phyloP scores from a whole-genome alignment of 2,329 filamentous ascomycete genomes.

The Albophoma yamanashiensis region DNA sequence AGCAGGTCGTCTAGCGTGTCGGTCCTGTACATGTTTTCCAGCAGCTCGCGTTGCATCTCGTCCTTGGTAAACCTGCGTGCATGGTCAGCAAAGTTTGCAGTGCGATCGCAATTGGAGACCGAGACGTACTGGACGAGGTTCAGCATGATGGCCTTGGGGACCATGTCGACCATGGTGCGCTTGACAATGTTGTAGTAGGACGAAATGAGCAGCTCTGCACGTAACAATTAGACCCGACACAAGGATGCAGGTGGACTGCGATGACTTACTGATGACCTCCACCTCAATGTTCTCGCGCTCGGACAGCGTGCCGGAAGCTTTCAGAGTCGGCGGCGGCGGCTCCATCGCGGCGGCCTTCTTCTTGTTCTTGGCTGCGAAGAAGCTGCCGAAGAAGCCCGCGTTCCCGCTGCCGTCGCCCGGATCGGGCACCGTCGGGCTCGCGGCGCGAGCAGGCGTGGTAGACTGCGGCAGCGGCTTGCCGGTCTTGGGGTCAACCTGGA shows the following conservation, averaged over 20 bases:
- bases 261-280: slow-evolving; percentile 83
- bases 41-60: slow-evolving; percentile 93
- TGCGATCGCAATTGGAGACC: not conserved
- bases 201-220: slow-evolving; percentile 76
- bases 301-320: slow-evolving; percentile 85
- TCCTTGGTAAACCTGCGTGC: slow-evolving; percentile 74
- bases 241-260: not conserved
- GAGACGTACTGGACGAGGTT: slow-evolving; percentile 79
- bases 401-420: slow-evolving; percentile 37
- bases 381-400: slow-evolving; percentile 90
- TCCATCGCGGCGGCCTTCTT: slow-evolving; percentile 99
- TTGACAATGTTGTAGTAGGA: slow-evolving; percentile 98
- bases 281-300: slow-evolving; percentile 95
- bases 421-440: slow-evolving; percentile 59
- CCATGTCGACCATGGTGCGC: slow-evolving; percentile 99
- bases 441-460: slow-evolving; percentile 58
- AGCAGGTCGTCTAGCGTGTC: slow-evolving; percentile 86
- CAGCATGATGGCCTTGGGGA: slow-evolving; percentile 98
- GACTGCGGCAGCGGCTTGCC: slow-evolving; percentile 75
- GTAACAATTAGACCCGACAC: slow-evolving; percentile 5
- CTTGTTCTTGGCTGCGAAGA: slow-evolving; percentile 99
- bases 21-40: slow-evolving; percentile 94
- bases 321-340: slow-evolving; percentile 80
- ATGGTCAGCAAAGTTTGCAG: slow-evolving; percentile 9
- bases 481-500: slow-evolving; percentile 96